Percentiles rank a stretch among this genome's conserved stretches.
Conservation (phyloP, 495 filamentous ascomycete species). For the Clavariopsis aquatica region DNA sequence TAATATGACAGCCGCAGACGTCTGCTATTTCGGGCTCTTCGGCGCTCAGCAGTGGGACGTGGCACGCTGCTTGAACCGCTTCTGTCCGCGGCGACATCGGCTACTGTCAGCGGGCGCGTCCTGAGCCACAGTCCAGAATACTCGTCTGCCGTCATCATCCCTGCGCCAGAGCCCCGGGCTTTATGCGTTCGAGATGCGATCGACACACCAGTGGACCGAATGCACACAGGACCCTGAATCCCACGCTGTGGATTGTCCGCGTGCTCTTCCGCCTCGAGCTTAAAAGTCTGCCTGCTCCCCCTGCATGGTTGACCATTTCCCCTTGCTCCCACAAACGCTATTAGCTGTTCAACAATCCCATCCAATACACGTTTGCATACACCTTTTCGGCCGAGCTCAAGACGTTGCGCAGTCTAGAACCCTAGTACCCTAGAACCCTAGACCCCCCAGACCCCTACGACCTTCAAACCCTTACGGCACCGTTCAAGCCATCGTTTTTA, state of each 20-base stretch:
- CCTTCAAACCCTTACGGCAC: not conserved
- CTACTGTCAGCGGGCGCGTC: slow-evolving; percentile 2
- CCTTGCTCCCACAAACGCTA: slow-evolving; percentile 6
- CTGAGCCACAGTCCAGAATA: slow-evolving; percentile 24
- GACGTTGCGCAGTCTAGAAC: slow-evolving; percentile 13
- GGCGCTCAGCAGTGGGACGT: not conserved
- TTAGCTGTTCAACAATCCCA: slow-evolving; percentile 2
- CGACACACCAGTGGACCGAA: slow-evolving; percentile 11
- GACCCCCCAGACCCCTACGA: no score
- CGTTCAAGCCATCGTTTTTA: slow-evolving; percentile 1
- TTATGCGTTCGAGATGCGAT: slow-evolving; percentile 29
- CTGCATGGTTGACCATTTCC: not conserved
- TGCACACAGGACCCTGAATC: slow-evolving; percentile 2
- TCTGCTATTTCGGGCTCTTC: slow-evolving; percentile 6
- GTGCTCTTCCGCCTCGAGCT: slow-evolving; percentile 20
- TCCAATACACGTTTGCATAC: not conserved
- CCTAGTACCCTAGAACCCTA: no score
- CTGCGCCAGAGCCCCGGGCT: not conserved
- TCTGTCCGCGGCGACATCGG: slow-evolving; percentile 5
- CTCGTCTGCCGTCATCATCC: slow-evolving; percentile 30
- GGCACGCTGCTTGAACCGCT: not conserved
- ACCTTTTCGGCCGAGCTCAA: not conserved
- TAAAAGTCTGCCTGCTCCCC: slow-evolving; percentile 23
- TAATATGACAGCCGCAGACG: not conserved
- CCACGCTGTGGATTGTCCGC: slow-evolving; percentile 22